Percentiles rank a stretch among this genome's conserved stretches.
Evolutionary conservation across 2,329 filamentous ascomycete species (phyloP).

Genomic region (Xylariaceae sp.): DNA sequence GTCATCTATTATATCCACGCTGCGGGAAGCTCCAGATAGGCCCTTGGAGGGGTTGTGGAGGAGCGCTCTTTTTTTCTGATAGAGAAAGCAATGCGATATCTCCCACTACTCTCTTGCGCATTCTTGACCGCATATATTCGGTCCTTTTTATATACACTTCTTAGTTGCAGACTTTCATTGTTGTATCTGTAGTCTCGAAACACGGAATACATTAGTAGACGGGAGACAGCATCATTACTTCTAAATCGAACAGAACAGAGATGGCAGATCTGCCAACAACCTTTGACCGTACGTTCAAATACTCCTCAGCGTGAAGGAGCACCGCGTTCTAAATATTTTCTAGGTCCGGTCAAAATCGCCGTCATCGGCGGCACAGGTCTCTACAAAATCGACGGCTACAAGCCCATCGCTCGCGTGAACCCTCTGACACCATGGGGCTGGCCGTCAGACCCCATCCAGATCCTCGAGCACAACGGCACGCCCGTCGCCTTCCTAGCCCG

Average conservation of each 20-base stretch:
- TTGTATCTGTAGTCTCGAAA: no score
- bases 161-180: no score
- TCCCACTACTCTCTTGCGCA: no score
- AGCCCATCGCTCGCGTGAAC: conserved; percentile 74
- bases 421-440: conserved; percentile 84
- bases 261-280: conserved; percentile 56
- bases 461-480: conserved; percentile 81
- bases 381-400: conserved; percentile 81
- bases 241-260: no score
- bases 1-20: no score
- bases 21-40: no score
- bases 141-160: no score
- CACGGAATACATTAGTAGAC: no score
- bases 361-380: conserved; percentile 94
- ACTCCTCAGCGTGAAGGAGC: neutral
- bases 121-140: no score
- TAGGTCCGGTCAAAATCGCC: conserved; percentile 75
- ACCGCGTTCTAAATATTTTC: neutral
- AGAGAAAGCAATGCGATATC: no score
- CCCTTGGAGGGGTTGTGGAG: no score
- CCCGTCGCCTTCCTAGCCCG: conserved; percentile 91
- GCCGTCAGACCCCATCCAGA: conserved; percentile 73
- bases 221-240: neutral
- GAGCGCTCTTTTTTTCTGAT: no score
- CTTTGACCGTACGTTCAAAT: conserved; percentile 52